These are phyloP conservation scores for Alternaria infectoria DNA, from an alignment of 2,329 filamentous ascomycete genomes.

Conservation along the genomic window DNA sequence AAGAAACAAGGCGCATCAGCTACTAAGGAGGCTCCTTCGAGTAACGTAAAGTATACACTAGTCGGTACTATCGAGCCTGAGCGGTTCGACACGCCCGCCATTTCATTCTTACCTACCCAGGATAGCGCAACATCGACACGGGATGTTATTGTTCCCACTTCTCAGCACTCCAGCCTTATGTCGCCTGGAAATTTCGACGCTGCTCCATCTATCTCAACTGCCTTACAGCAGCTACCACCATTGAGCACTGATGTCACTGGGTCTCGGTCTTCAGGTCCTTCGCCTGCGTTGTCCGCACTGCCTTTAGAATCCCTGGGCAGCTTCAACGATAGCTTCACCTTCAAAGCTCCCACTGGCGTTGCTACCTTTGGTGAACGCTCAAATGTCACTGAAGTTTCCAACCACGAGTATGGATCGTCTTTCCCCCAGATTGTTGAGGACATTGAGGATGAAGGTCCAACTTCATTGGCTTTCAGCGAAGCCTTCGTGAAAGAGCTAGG, in stretches of 20 bases:
- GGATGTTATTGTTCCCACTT: not conserved
- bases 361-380: not conserved
- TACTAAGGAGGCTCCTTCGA: not conserved
- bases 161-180: not conserved
- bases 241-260: not conserved
- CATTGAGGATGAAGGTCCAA: not conserved
- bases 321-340: not conserved
- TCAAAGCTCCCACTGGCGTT: not conserved
- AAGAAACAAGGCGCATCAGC: not conserved
- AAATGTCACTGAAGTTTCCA: not conserved
- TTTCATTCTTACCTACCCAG: not conserved
- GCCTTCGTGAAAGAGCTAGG: not conserved
- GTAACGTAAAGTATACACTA: not conserved
- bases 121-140: not conserved
- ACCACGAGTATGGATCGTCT: not conserved
- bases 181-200: not conserved
- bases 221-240: not conserved
- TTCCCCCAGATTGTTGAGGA: not conserved
- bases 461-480: not conserved
- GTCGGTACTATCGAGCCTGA: not conserved
- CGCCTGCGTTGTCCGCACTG: not conserved
- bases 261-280: not conserved
- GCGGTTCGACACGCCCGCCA: not conserved
- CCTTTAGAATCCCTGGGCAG: not conserved
- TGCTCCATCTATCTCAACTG: not conserved